phyloP scores from a whole-genome alignment of 1,284 basidiomycete species.

The Ustilago esculenta region DNA sequence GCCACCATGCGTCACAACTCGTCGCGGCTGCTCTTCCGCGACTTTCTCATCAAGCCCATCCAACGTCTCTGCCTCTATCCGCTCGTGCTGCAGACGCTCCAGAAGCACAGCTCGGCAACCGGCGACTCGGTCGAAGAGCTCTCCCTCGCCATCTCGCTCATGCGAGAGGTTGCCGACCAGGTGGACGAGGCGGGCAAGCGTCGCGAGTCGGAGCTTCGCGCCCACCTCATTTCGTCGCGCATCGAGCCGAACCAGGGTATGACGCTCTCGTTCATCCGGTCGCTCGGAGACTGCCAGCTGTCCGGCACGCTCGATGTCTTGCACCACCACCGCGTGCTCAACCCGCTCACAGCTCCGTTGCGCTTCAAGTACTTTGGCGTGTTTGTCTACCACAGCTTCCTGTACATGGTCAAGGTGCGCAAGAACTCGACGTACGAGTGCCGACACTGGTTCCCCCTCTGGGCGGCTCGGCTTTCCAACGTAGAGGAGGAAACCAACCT shows the following conservation, averaged over 20 bases:
- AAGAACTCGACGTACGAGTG: constrained; percentile 58
- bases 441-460: constrained; percentile 65
- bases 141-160: constrained; percentile 49
- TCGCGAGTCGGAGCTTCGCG: constrained; percentile 57
- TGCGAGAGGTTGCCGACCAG: constrained; percentile 58
- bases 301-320: constrained; percentile 64
- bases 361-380: constrained; percentile 64
- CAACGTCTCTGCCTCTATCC: constrained; percentile 65
- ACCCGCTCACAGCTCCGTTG: constrained; percentile 59
- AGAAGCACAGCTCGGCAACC: constrained; percentile 48
- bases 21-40: constrained; percentile 58
- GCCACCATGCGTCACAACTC: constrained; percentile 32
- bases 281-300: constrained; percentile 58
- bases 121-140: constrained; percentile 43
- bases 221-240: constrained; percentile 58
- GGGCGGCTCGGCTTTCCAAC: constrained; percentile 50
- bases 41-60: constrained; percentile 66
- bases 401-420: constrained; percentile 63
- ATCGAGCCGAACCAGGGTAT: constrained; percentile 55
- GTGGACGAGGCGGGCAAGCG: constrained; percentile 60
- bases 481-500: constrained; percentile 42
- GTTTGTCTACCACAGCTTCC: constrained; percentile 59
- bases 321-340: constrained; percentile 55
- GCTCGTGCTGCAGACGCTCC: constrained; percentile 60
- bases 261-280: constrained; percentile 43